Evolutionary conservation across 2,329 filamentous ascomycete genomes (phyloP).

Genomic region (Aurifilum marmelostoma): DNA sequence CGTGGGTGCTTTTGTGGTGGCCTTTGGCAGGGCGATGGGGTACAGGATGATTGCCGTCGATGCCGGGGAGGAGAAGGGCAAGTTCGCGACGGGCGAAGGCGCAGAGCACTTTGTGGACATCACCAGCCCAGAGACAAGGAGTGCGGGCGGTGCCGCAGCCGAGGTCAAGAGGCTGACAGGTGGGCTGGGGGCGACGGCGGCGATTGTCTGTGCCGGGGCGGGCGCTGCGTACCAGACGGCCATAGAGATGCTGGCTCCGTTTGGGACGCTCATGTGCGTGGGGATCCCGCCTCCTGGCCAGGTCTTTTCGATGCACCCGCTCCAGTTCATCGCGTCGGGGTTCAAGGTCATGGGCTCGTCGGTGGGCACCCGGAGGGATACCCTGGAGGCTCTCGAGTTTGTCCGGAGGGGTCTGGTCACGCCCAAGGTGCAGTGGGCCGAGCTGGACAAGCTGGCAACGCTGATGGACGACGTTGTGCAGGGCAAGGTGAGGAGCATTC

Average conservation of each 20-base stretch:
- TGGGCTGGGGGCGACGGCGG: conserved; percentile 34
- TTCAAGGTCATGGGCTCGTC: conserved; percentile 41
- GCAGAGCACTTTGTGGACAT: conserved; percentile 46
- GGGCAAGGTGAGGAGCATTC: conserved; percentile 30
- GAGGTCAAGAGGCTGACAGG: conserved; percentile 35
- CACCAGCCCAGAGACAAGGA: conserved; percentile 21
- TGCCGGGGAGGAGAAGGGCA: conserved; percentile 37
- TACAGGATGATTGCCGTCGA: conserved; percentile 46
- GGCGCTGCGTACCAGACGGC: conserved; percentile 41
- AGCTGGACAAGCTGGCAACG: conserved; percentile 33
- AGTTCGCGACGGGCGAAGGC: conserved; percentile 38
- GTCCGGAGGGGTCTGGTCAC: conserved; percentile 38
- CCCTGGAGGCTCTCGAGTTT: conserved; percentile 46
- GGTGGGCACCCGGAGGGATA: conserved; percentile 44
- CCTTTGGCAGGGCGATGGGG: conserved; percentile 47
- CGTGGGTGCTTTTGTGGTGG: conserved; percentile 43
- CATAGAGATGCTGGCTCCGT: conserved; percentile 41
- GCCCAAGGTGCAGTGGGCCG: conserved; percentile 35
- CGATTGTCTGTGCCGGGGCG: conserved; percentile 39
- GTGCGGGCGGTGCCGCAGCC: conserved; percentile 30
- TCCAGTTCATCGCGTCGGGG: conserved; percentile 41
- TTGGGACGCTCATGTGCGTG: conserved; percentile 46
- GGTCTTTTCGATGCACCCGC: conserved; percentile 39
- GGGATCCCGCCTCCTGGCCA: conserved; percentile 39
- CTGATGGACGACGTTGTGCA: conserved; percentile 30